Evolutionary conservation across 148 eudicot species (phyloP).

Genomic region (Linanthus parryae): DNA sequence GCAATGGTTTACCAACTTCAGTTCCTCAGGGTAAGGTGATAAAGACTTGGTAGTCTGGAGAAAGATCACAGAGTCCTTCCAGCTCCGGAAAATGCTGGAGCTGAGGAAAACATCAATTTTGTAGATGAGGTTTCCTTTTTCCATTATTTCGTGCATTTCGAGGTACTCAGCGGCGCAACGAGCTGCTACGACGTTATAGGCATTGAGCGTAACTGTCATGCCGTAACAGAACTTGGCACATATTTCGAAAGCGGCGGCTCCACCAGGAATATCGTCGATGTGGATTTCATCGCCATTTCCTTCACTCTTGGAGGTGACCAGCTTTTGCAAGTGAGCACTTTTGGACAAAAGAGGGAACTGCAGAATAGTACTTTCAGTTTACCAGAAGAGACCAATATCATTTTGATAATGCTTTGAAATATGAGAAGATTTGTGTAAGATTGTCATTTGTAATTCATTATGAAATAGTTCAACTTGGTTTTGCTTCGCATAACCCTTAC

Average conservation of each 20-base stretch:
- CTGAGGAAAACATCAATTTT: slow-evolving; percentile 78
- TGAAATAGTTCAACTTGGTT: too few species aligned
- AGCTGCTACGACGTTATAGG: slow-evolving; percentile 56
- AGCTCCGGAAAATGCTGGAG: slow-evolving; percentile 65
- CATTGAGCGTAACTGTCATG: slow-evolving; percentile 75
- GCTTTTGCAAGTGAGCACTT: slow-evolving; percentile 52
- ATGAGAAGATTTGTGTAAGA: background rate
- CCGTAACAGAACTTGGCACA: slow-evolving; percentile 95
- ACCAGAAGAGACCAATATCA: too few species aligned
- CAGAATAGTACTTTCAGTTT: slow-evolving; percentile 7
- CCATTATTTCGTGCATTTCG: slow-evolving; percentile 77
- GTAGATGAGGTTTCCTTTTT: slow-evolving; percentile 82
- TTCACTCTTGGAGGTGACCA: slow-evolving; percentile 40
- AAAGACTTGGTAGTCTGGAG: slow-evolving; percentile 58
- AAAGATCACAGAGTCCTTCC: slow-evolving; percentile 87
- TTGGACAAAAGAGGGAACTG: slow-evolving; percentile 91
- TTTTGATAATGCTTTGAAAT: too few species aligned
- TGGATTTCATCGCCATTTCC: slow-evolving; percentile 45
- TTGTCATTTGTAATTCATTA: too few species aligned
- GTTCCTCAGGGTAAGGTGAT: slow-evolving; percentile 67
- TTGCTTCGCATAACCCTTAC: too few species aligned
- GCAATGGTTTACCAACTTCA: slow-evolving; percentile 51
- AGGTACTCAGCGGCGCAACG: slow-evolving; percentile 93
- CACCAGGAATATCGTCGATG: slow-evolving; percentile 75
- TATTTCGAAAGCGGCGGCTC: slow-evolving; percentile 59